These are phyloP conservation scores for Neurospora intermedia DNA, from an alignment of 495 filamentous ascomycete genomes.

Conservation along the genomic window DNA sequence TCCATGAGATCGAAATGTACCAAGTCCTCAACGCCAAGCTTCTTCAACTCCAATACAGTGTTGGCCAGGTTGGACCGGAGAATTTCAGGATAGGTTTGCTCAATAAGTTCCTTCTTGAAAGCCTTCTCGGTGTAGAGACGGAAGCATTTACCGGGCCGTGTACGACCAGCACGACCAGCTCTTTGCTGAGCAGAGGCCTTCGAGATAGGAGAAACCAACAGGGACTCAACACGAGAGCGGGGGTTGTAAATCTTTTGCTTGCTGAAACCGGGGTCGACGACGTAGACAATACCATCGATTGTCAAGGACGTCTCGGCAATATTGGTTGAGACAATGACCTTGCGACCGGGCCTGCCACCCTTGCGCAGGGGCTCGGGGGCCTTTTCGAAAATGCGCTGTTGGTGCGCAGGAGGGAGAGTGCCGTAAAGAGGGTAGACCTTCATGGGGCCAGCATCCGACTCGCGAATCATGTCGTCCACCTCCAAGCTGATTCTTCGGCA, in stretches of 20 bases:
- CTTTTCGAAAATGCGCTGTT: constrained; percentile 89
- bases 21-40: constrained; percentile 88
- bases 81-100: constrained; percentile 93
- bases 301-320: constrained; percentile 97
- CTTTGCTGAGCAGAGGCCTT: constrained; percentile 98
- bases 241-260: constrained; percentile 99
- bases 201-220: constrained; percentile 91
- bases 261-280: constrained; percentile 96
- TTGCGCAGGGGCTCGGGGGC: constrained; percentile 61
- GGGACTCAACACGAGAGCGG: constrained; percentile 87
- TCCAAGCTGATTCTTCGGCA: constrained; percentile 84
- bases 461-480: constrained; percentile 78
- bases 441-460: constrained; percentile 82
- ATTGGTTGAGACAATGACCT: constrained; percentile 91
- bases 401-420: constrained; percentile 79
- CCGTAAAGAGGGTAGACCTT: constrained; percentile 91
- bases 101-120: constrained; percentile 96
- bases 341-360: constrained; percentile 82
- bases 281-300: constrained; percentile 98
- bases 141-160: constrained; percentile 94
- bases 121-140: constrained; percentile 90
- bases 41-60: constrained; percentile 94
- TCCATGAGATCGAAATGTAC: constrained; percentile 99
- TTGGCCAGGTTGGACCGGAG: constrained; percentile 87
- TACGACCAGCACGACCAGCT: constrained; percentile 98